Conservation (phyloP, 768 basidiomycete genomes). For the Auricularia sp. region DNA sequence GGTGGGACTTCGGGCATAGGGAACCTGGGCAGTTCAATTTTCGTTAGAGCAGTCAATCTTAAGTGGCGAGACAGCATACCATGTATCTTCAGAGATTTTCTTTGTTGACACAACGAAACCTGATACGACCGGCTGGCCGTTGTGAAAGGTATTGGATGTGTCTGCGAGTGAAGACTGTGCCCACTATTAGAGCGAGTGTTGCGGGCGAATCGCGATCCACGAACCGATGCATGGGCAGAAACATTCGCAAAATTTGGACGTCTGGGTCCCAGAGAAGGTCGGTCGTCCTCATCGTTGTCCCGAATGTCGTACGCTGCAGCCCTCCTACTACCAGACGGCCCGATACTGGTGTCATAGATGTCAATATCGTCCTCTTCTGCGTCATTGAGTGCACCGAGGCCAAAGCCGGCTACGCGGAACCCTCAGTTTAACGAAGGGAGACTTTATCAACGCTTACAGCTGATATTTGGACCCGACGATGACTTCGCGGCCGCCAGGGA, state of each 20-base stretch:
- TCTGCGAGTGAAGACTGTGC: background rate
- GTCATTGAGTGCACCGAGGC: constrained; percentile 81
- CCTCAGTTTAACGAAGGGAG: background rate
- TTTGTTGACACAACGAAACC: constrained; percentile 67
- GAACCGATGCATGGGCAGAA: too few relatives aligned
- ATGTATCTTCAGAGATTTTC: constrained; percentile 59
- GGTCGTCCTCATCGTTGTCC: constrained; percentile 52
- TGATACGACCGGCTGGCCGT: constrained; percentile 60
- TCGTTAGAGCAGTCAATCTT: constrained; percentile 12
- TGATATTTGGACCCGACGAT: constrained; percentile 39
- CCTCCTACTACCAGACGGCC: constrained; percentile 28
- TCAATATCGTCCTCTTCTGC: constrained; percentile 90
- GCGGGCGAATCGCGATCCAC: too few relatives aligned
- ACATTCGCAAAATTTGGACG: background rate
- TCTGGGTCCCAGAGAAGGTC: background rate
- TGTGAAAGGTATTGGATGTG: constrained; percentile 42
- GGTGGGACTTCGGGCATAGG: constrained; percentile 70
- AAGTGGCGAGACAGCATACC: constrained; percentile 32
- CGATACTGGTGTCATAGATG: constrained; percentile 49
- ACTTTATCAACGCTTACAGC: constrained; percentile 32
- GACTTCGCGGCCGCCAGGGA: constrained; percentile 16
- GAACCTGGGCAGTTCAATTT: constrained; percentile 43
- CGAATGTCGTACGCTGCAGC: constrained; percentile 51
- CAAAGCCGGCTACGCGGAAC: constrained; percentile 58
- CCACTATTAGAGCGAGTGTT: background rate